Conservation (phyloP, 257 asterid species). For the Mentha longifolia region DNA sequence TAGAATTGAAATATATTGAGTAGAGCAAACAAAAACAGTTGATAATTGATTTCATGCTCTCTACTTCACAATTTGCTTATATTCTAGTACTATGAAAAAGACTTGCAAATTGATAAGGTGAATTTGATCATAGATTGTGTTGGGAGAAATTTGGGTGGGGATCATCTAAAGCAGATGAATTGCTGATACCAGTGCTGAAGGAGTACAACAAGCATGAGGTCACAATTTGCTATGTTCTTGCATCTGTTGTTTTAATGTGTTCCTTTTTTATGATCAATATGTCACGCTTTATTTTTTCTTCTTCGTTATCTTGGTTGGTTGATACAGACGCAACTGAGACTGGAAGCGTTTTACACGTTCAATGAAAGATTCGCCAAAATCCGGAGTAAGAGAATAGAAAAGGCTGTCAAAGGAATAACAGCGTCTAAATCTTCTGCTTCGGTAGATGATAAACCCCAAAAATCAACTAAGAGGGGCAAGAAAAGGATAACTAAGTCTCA, state of each 20-base stretch:
- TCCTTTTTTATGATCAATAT: neutral
- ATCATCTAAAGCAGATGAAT: slow-evolving; percentile 75
- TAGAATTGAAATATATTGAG: neutral
- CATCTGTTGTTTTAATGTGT: neutral
- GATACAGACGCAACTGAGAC: slow-evolving; percentile 82
- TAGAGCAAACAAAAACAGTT: neutral
- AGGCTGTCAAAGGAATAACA: slow-evolving; percentile 81
- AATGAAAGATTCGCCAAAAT: slow-evolving; percentile 95
- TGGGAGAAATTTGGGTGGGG: slow-evolving; percentile 96
- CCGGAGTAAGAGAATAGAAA: slow-evolving; percentile 86
- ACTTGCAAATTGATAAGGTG: slow-evolving; percentile 8
- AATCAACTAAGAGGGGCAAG: slow-evolving; percentile 53
- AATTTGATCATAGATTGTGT: slow-evolving; percentile 64
- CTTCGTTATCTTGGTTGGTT: slow-evolving; percentile 33
- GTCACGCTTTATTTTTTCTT: slow-evolving; percentile 28
- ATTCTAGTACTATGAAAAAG: too few relatives aligned
- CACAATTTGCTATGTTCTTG: neutral
- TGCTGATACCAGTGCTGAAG: slow-evolving; percentile 82
- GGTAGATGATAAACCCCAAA: slow-evolving; percentile 49
- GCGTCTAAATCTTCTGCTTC: slow-evolving; percentile 55
- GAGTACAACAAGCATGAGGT: slow-evolving; percentile 94
- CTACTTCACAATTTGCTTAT: too few relatives aligned
- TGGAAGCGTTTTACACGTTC: slow-evolving; percentile 97
- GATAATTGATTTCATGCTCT: too few relatives aligned
- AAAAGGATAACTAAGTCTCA: slow-evolving; percentile 49